phyloP scores from a whole-genome alignment of 306 rosid genomes.

The Glycine latifolia region DNA sequence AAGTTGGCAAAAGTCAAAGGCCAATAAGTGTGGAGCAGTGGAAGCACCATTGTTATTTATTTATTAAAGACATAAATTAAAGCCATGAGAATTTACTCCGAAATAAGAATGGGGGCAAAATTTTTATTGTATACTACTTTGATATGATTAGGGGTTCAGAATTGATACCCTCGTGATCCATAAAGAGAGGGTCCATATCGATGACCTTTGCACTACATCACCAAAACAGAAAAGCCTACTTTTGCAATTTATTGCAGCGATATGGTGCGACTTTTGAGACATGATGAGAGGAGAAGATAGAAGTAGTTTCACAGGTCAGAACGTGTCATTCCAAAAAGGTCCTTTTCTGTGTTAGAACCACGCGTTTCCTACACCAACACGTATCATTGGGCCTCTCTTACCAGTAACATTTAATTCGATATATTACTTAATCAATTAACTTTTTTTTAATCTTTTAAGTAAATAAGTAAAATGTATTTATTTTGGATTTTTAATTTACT shows the following conservation, averaged over 20 bases:
- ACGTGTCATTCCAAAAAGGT: constrained; percentile 20
- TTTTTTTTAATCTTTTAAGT: not conserved
- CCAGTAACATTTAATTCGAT: constrained; percentile 6
- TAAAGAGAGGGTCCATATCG: constrained; percentile 26
- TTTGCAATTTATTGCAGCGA: constrained; percentile 61
- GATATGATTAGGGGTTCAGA: constrained; percentile 1
- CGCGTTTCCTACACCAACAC: constrained; percentile 57
- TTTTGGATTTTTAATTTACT: not conserved
- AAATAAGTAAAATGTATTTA: not conserved
- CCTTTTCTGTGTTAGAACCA: constrained; percentile 47
- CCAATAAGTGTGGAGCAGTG: not conserved
- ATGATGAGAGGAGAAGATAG: constrained; percentile 22
- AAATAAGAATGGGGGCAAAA: not conserved
- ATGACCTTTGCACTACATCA: constrained; percentile 40
- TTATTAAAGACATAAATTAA: not conserved
- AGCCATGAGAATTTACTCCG: not conserved
- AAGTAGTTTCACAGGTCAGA: constrained; percentile 6
- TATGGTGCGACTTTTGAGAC: constrained; percentile 16
- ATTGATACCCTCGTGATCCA: constrained; percentile 60
- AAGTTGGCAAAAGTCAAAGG: not conserved
- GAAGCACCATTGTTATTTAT: not conserved
- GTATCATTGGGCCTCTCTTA: not conserved
- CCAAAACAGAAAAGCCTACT: constrained; percentile 62
- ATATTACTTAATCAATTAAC: not conserved
- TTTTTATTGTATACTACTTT: not conserved